Base-by-base conservation (phyloP, 2,329 filamentous ascomycete genomes). In the Ilyonectria sp. region DNA sequence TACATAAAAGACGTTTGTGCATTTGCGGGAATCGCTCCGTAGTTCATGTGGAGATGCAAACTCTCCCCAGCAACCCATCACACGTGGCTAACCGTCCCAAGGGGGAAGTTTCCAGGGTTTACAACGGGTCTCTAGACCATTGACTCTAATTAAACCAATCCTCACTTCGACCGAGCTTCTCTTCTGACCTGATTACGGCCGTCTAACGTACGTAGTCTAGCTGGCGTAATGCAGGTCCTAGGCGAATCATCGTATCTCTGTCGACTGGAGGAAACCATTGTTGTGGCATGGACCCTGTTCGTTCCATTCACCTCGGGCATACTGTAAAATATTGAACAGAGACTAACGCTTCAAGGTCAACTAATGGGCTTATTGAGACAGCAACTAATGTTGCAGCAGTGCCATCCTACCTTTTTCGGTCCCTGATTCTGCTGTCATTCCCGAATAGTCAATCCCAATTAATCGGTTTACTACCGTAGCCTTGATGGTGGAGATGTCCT, bases 401-500 rank as follows among this genome's bases (percentile, higher is more conserved):
- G 31, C 57, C 21, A 43, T 60, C 9, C 17, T 13, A 37, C 21
- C 47, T 33, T 21, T 49, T 33, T 57, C 33, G 60, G 60, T 52
- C 44, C n/a, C 19, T 3, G 15, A 35, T 50, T 46, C 40, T n/a
- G 23, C 49, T 31, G 26, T 23, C 15, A 52, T 33, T 29, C 8
- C 33, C 19, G 9, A 21, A 23, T 10, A n/a, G 54, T 43, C 47
- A 46, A 63, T 63, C 54, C 44, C 47, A 63, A 63, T 63, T 53
- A 44, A 58, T 53, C 23, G 5, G 8, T 47, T 43, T 58, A 54
- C 19, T 63, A 58, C 54, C 19, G 54, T 63, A 29, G 29, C 61
- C 46, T 53, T 33, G n/a, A 19, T 13, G 37, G 61, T 63, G 61
- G 61, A 23, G 61, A 58, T 63, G 8, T 35, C 37, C 56, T 43